Evolutionary conservation across 768 basidiomycete genomes (phyloP).

Genomic region (Suillus weaverae): DNA sequence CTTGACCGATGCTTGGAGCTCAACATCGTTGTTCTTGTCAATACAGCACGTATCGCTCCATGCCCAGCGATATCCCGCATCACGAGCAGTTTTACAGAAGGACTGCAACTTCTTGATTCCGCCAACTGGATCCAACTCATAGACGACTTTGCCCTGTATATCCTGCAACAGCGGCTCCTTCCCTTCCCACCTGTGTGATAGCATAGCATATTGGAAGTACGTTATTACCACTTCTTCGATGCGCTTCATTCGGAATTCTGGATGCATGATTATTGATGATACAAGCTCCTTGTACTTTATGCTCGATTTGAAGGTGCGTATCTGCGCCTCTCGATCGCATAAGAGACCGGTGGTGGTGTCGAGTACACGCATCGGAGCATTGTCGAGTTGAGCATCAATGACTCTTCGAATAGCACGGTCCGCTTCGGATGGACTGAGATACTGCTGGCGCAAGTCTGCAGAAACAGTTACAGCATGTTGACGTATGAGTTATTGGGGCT

Average conservation of each 20-base stretch:
- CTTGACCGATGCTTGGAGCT: too few species aligned
- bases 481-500: background rate
- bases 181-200: background rate
- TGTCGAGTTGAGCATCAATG: background rate
- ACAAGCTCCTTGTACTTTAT: background rate
- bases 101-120: background rate
- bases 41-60: background rate
- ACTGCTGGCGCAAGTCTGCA: background rate
- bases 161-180: background rate
- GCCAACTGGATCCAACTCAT: fast-evolving
- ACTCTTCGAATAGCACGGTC: background rate
- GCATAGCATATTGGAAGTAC: background rate
- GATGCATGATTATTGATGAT: background rate
- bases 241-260: fast-evolving
- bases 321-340: background rate
- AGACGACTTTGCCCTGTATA: background rate
- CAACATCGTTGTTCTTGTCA: too few species aligned
- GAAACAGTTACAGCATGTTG: fast-evolving
- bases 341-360: background rate
- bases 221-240: background rate
- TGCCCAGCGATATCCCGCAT: background rate
- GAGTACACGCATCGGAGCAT: background rate
- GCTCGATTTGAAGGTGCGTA: background rate
- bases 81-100: background rate
- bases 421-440: background rate